A percentile compares a stretch with the other conserved stretches of the same genome.
phyloP scores from a whole-genome alignment of 2,329 filamentous ascomycete species.

The Bipolaris oryzae region DNA sequence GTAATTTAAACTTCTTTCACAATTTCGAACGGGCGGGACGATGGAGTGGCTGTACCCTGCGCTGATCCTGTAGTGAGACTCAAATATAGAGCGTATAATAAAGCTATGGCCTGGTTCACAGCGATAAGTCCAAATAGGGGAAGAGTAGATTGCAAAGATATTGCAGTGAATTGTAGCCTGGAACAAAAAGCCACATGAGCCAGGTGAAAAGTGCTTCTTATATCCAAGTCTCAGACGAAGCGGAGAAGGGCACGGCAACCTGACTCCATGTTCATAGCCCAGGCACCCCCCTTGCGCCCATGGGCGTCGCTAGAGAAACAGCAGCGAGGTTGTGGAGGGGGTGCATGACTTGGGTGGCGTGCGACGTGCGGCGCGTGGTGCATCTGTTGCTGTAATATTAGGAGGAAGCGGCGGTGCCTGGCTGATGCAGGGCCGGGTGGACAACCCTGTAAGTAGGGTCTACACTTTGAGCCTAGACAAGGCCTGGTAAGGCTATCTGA shows the following conservation, averaged over 20 bases:
- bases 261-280: conserved; percentile 4
- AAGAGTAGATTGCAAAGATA: background rate
- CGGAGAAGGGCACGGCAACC: conserved; percentile 1
- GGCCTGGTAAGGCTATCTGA: background rate
- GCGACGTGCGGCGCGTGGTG: conserved; percentile 3
- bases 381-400: background rate
- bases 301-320: conserved; percentile 1
- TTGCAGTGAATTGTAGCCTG: background rate
- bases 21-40: background rate
- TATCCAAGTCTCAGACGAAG: conserved; percentile 1
- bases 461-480: background rate
- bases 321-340: background rate
- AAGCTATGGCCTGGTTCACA: background rate
- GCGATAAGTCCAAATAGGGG: background rate
- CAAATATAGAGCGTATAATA: background rate
- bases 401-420: conserved; percentile 9
- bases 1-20: background rate
- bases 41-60: background rate
- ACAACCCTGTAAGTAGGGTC: conserved; percentile 4
- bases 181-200: background rate
- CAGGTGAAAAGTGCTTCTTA: conserved; percentile 2
- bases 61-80: background rate
- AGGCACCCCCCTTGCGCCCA: background rate
- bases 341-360: background rate
- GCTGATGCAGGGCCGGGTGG: conserved; percentile 5